Evolutionary conservation across 305 asterid genomes (phyloP).

Genomic region (Fraxinus xanthoxyloides): DNA sequence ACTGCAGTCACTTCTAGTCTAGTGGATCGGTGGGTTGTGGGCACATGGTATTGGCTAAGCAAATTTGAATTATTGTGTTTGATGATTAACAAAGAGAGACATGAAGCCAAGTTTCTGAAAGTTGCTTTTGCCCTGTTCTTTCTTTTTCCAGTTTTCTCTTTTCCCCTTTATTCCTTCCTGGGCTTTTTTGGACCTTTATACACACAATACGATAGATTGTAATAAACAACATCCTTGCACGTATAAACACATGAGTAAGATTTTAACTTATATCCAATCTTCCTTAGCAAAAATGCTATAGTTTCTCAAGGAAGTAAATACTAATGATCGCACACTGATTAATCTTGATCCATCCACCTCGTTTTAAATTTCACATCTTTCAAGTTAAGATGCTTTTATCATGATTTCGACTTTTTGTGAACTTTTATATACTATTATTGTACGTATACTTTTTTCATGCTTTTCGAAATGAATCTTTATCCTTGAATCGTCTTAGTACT

Average conservation of each 20-base stretch:
- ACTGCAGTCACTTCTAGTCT: constrained; percentile 21
- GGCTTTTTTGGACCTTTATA: constrained; percentile 31
- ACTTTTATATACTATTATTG: background rate
- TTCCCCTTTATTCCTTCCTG: constrained; percentile 36
- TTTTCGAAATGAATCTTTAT: background rate
- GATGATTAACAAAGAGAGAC: constrained; percentile 19
- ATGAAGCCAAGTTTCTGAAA: constrained; percentile 52
- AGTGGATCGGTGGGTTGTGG: constrained; percentile 20
- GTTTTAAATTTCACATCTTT: background rate
- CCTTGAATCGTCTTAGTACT: background rate
- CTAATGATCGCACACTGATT: background rate
- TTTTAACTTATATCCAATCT: background rate
- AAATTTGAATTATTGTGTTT: constrained; percentile 8
- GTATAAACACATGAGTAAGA: background rate
- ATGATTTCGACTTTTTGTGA: background rate
- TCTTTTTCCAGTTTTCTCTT: constrained; percentile 18
- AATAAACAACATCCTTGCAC: constrained; percentile 26
- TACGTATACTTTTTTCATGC: background rate
- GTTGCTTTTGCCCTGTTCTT: constrained; percentile 39
- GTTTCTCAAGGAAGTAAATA: background rate
- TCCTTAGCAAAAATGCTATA: background rate
- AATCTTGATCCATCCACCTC: background rate
- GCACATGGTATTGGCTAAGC: constrained; percentile 42
- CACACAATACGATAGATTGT: constrained; percentile 25
- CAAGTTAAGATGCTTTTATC: background rate